These are phyloP conservation scores for Leccinum variabile DNA, from an alignment of 1,284 basidiomycete species.

Conservation along the genomic window DNA sequence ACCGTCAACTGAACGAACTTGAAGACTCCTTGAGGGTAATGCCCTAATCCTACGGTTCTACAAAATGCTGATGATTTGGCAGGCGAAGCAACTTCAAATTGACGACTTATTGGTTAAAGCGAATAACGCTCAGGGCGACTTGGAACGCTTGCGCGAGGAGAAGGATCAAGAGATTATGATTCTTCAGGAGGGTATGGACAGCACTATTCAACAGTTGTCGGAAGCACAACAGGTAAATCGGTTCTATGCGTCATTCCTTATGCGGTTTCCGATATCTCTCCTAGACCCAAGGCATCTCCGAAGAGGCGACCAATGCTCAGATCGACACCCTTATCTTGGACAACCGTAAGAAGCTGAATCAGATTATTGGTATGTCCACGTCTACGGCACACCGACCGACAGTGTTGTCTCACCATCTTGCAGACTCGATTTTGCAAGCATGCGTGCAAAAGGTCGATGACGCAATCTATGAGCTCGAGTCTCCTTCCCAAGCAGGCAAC, in stretches of 20 bases:
- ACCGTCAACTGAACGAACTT: slow-evolving; percentile 92
- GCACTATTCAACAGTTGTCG: slow-evolving; percentile 86
- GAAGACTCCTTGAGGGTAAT: slow-evolving; percentile 90
- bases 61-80: slow-evolving; percentile 18
- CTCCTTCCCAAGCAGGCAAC: slow-evolving; percentile 91
- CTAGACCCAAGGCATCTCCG: slow-evolving; percentile 80
- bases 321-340: slow-evolving; percentile 97
- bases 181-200: slow-evolving; percentile 95
- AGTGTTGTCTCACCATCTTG: slow-evolving; percentile 5
- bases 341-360: slow-evolving; percentile 96
- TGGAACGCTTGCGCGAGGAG: slow-evolving; percentile 86
- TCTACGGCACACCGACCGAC: slow-evolving; percentile 8
- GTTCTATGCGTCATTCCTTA: not conserved
- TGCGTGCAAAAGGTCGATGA: slow-evolving; percentile 98
- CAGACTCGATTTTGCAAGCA: slow-evolving; percentile 95
- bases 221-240: slow-evolving; percentile 78
- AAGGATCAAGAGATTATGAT: slow-evolving; percentile 97
- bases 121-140: slow-evolving; percentile 71
- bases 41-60: slow-evolving; percentile 11
- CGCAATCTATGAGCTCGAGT: slow-evolving; percentile 95
- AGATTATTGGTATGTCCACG: slow-evolving; percentile 79
- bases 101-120: slow-evolving; percentile 86
- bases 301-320: slow-evolving; percentile 91
- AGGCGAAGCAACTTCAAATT: slow-evolving; percentile 94
- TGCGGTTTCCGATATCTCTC: slow-evolving; percentile 16